Base-by-base conservation (phyloP, 495 filamentous ascomycete species). In the Tetracladium setigerum region DNA sequence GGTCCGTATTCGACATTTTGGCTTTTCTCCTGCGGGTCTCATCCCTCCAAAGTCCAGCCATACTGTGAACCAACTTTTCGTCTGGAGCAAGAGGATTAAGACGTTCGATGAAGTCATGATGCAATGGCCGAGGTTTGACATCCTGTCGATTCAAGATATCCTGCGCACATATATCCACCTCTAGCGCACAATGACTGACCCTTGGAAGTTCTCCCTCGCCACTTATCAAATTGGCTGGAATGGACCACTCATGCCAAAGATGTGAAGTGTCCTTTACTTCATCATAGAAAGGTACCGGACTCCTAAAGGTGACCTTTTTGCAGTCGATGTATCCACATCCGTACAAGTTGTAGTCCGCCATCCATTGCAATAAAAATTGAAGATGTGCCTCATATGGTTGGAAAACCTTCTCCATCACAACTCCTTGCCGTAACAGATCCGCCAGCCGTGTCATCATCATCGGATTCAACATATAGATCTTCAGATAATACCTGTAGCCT, bases 271-370 rank as follows among this genome's bases (percentile, higher is more conserved):
- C 74, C 34, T 66, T 64, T 45, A 78, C 59, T 35, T 82, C 74
- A 8, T 83, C 65, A 48, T 76, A 77, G 1, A 79, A 66, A 2
- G 94, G 91, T 7, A 96, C 72, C 4, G 89, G 88, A 31, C 67
- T 66, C 43, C 94, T 78, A 56, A 95, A 96, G 9, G 47, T 50
- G 4, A 62, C 61, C 32, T 74, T 67, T 10, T 62, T 63, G 54
- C 82, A 86, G 40, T 83, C 76, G 61, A 98, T 82, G 58, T 87
- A 95, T 24, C 77, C 81, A 60, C 92, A 98, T 10, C 92, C 92
- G 59, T 91, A 95, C 54, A 98, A 71, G 54, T 95, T 97, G 72
- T 89, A 97, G 60, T 98, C 94, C 53, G 83, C 85, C 91, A 97
- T 95, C 79, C 94, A 97, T 67, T 96, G 94, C 1, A 90, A 74